Conservation (phyloP, 257 asterid genomes). For the Perilla frutescens region DNA sequence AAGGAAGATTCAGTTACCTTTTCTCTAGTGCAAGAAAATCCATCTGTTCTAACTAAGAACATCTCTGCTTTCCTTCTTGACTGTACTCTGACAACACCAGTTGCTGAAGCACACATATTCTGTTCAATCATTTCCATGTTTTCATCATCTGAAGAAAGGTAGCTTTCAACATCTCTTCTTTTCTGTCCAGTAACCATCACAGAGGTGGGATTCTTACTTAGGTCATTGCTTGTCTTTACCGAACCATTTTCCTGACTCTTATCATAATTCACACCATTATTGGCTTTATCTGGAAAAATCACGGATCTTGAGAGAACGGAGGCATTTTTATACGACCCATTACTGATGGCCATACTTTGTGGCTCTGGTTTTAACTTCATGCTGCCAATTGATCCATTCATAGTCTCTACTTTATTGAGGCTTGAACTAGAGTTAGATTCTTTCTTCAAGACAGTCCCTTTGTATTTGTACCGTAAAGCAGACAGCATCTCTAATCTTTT, state of each 20-base stretch:
- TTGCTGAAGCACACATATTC: constrained; percentile 88
- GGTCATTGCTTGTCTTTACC: constrained; percentile 42
- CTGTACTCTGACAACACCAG: constrained; percentile 97
- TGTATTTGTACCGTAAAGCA: constrained; percentile 47
- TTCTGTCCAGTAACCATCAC: constrained; percentile 38
- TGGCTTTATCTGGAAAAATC: constrained; percentile 43
- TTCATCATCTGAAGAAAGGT: constrained; percentile 61
- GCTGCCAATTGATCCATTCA: constrained; percentile 48
- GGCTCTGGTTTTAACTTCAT: constrained; percentile 42
- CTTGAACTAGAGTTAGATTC: constrained; percentile 41
- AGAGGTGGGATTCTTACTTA: constrained; percentile 41
- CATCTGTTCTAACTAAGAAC: constrained; percentile 98
- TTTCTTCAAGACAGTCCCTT: constrained; percentile 42
- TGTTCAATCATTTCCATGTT: constrained; percentile 68
- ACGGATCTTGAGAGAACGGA: constrained; percentile 35
- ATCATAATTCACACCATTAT: constrained; percentile 37
- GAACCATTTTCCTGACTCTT: constrained; percentile 45
- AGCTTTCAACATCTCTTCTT: constrained; percentile 50
- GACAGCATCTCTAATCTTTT: constrained; percentile 56
- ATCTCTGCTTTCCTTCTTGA: constrained; percentile 98
- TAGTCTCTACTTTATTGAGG: constrained; percentile 43
- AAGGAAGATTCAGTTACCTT: constrained; percentile 96
- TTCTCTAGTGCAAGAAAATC: constrained; percentile 91
- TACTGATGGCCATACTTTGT: constrained; percentile 31
- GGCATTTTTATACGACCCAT: constrained; percentile 46